Evolutionary conservation across 2,329 filamentous ascomycete genomes (phyloP), one percentile per base, ranked within the genome.

Genomic region (Epicoccum nigrum): DNA sequence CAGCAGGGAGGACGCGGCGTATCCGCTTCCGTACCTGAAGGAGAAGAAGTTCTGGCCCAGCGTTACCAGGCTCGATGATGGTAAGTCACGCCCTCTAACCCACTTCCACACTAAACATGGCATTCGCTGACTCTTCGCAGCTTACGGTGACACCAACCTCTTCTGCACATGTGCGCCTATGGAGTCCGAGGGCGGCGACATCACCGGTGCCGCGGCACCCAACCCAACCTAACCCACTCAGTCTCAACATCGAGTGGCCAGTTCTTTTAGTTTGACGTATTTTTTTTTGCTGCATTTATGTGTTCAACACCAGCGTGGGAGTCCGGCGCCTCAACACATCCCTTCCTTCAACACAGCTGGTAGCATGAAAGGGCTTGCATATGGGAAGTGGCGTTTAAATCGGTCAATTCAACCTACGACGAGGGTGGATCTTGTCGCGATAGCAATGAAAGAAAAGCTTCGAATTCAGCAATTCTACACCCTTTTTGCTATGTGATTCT

Each of bases 41-140:
- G 90, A 96, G 83, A 97, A 95, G 87, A 97, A 97, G 81, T 97
- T 97, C 77, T 97, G 93, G 93, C 92, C 93, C 0, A 86, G 80
- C 28, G 91, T 96, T 12, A 90, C 88, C 6, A 83, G 93, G 71
- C 80, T 97, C 16, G 89, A 97, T 71, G 93, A 97, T 79, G 83
- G 90, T 93, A 75, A 81, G 88, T 67, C 25, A 11, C 28, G 4
- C 15, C 2, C 65, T 23, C 13, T 31, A 16, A 1, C 28, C 8
- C 12, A 2, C 28, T 1, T 8, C 31, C 9, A 30, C 11, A 42
- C 16, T 21, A 15, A 12, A 30, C n/a, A n/a, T n/a, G n/a, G 3
- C 80, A n/a, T 19, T 19, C 25, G 34, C 67, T 74, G 59, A 74
- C 56, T 21, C 4, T 16, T 16, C 16, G 25, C 62, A 93, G 90